phyloP scores from a whole-genome alignment of 108 stramenopile species.

The Pseudonitzschia delicatissima region DNA sequence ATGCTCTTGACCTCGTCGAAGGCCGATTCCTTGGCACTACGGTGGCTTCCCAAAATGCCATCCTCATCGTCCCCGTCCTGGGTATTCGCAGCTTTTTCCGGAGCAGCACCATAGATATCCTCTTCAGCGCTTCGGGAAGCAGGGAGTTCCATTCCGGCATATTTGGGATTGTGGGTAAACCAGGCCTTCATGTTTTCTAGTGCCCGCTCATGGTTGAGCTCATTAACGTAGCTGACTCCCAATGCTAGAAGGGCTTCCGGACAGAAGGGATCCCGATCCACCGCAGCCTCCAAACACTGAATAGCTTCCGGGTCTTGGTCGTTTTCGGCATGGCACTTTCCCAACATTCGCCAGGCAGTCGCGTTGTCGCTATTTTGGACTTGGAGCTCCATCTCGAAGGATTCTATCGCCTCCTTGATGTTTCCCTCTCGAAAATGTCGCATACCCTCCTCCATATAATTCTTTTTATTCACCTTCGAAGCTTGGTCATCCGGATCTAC shows the following conservation, averaged over 20 bases:
- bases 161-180: constrained; percentile 93
- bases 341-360: constrained; percentile 91
- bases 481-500: too few relatives aligned
- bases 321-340: constrained; percentile 89
- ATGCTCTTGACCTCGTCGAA: constrained; percentile 88
- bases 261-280: constrained; percentile 87
- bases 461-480: constrained; percentile 9
- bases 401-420: constrained; percentile 73
- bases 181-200: constrained; percentile 84
- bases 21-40: constrained; percentile 47
- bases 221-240: constrained; percentile 93
- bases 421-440: constrained; percentile 74
- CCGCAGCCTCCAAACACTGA: constrained; percentile 82
- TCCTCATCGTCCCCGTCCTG: neutral
- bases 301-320: constrained; percentile 91
- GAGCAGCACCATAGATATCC: constrained; percentile 60
- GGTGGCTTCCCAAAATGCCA: constrained; percentile 6
- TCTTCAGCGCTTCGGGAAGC: constrained; percentile 10
- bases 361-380: constrained; percentile 67
- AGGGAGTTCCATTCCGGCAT: constrained; percentile 78
- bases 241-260: constrained; percentile 83
- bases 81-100: neutral
- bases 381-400: constrained; percentile 87
- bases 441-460: constrained; percentile 78
- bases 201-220: constrained; percentile 82